Evolutionary conservation across 2,329 filamentous ascomycete species (phyloP), one percentile per base, ranked within the genome.

Genomic region (Aotearoamyces nothofagi): DNA sequence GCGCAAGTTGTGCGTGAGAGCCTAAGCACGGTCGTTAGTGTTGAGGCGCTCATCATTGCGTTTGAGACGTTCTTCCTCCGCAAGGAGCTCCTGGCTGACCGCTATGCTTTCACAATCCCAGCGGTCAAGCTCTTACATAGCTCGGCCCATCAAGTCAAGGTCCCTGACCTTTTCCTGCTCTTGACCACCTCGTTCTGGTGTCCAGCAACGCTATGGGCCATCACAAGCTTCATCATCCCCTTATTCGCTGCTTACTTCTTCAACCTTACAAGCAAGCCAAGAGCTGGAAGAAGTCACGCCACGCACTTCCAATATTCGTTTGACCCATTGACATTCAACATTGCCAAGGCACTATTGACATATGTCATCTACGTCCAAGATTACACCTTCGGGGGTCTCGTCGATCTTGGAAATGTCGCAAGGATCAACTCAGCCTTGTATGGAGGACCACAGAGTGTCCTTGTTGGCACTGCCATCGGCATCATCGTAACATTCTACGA

Each of bases 241-340:
- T 58, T 75, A 27, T 37, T 79, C 17, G 61, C 73, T 23, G 82
- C 80, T 15, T 96, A 90, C 59, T 92, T 94, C 51, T 78, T 92
- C 67, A 96, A 96, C 55, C 54, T 94, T 45, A 81, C 75, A 22
- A 55, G 68, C 30, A 61, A 66, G 23, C 58, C 61, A 22, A 40
- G 30, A 24, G 26, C 34, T 2, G 40, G 42, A 26, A 37, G 15
- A 8, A 26, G 30, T 60, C 43, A 61, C 41, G 33, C 58, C 50
- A 43, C 53, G 50, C 47, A 50, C 25, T 50, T 56, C 22, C 66
- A 70, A 38, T 73, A 76, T 39, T 57, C 63, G 5, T 72, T 87
- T 39, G 90, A 98, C 50, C 86, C 86, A 4, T 58, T 96, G 47
- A 79, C 77, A 13, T 98, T 92, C 57, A 92, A 86, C 58, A 74